Evolutionary conservation across 2,329 filamentous ascomycete genomes (phyloP), one percentile per base, ranked within the genome.

Genomic region (Fusarium sambucinum): DNA sequence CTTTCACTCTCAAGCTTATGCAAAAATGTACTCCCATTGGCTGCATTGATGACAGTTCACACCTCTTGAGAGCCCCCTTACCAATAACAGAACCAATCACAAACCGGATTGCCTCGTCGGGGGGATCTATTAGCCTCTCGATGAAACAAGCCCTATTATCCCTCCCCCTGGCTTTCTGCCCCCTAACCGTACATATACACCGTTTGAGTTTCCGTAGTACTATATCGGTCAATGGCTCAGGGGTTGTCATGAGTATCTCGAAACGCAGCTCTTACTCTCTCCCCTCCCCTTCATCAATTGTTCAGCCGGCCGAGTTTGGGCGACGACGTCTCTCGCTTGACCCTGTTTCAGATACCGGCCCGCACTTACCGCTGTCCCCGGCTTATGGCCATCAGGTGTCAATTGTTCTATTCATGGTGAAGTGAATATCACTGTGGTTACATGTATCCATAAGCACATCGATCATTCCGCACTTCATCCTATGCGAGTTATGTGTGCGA

Each of bases 81-180:
- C 25, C 16, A 38, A 44, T 21, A 53, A 29, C 35, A 41, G 33
- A 54, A 9, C 72, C 72, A 74, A 74, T 74, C 66, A 69, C 14
- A 16, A 41, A 27, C 30, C 59, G n/a, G 52, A 63, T 40, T 29
- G 46, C 45, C 57, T 59, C 53, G 60, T 66, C 41, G 55, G 70
- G 70, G 70, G 70, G 55, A 71, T 66, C 59, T 74, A 42, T 70
- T 72, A 74, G 68, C 55, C 56, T 63, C 55, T 45, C 47, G 57
- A 63, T 74, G 72, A 74, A 74, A 74, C 72, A 71, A 72, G 69
- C 72, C 69, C 69, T 74, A 65, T 61, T 59, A 38, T 59, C 35
- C 23, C 17, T 19, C 47, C 59, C 59, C 59, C 66, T 65, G 66
- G 57, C 58, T 47, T 54, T 44, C 19, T 48, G 47, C 68, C 69